Evolutionary conservation across 192 early-diverging fungal species (phyloP), one percentile per base, ranked within the genome.

Genomic region (Backusella tarrabulga): DNA sequence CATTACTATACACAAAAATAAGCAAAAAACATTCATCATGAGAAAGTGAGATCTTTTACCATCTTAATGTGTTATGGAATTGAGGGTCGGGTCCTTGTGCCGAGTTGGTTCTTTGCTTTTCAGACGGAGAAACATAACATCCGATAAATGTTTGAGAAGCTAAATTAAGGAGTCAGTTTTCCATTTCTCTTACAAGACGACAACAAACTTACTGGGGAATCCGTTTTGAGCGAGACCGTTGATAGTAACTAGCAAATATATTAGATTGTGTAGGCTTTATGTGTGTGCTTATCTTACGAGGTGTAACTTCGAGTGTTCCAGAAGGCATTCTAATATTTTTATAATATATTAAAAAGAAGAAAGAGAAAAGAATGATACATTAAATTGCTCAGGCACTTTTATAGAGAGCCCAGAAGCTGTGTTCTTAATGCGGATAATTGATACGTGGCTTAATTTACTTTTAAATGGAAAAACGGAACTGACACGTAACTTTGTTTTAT

Each of bases 31-130:
- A 32, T 32, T 32, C 32, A 32, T 32, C 32, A 32, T 32, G 32
- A 32, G 32, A 32, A 32, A 32, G 2, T 3, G 4, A n/a, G 23
- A 56, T 11, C 11, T 11, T 38, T 66, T 79, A 76, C 81, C 56
- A 68, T 29, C 36, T 69, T n/a, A 83, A 56, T 21, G 67, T 79
- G n/a, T 83, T 54, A 46, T 80, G 69, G 50, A 75, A 83, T 21
- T 77, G 75, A 23, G 77, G 77, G 40, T 79, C 71, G 50, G 76
- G 42, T 6, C 78, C 81, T 4, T 56, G 60, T 44, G 72, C 75
- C 60, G 63, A 68, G 15, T 76, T 71, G 4, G 81, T 83, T 29
- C 81, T 71, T 7, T 83, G 81, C 63, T 83, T 80, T n/a, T 83
- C 67, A 38, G 71, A 67, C 29, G 75, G 67, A 34, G 52, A 71